Percentiles rank a stretch among this genome's conserved stretches.
These are phyloP conservation scores for Aegle marmelos DNA, from an alignment of 345 rosid genomes.

Conservation along the genomic window DNA sequence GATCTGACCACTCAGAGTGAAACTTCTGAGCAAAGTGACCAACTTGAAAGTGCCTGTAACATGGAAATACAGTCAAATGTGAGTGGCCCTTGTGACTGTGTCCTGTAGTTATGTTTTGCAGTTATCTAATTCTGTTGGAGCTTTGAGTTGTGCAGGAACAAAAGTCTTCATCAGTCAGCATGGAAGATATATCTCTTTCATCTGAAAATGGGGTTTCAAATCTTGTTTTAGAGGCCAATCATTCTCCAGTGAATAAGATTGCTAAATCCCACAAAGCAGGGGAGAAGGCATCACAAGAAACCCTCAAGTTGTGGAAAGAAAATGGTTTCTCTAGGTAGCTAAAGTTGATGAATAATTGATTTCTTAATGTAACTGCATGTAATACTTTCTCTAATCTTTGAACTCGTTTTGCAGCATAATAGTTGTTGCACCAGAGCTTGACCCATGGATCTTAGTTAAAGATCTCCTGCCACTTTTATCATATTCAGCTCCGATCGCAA, in stretches of 20 bases:
- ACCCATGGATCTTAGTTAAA: constrained; percentile 64
- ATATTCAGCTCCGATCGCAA: constrained; percentile 85
- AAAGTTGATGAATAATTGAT: constrained; percentile 5
- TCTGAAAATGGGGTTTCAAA: constrained; percentile 36
- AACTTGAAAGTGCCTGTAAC: constrained; percentile 23
- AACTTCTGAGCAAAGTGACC: constrained; percentile 22
- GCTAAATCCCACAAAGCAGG: constrained; percentile 70
- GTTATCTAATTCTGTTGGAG: constrained; percentile 13
- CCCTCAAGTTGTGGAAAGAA: constrained; percentile 61
- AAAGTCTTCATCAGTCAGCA: constrained; percentile 30
- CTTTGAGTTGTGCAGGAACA: constrained; percentile 34
- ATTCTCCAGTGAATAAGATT: constrained; percentile 25
- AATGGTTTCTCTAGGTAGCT: constrained; percentile 86
- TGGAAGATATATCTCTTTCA: constrained; percentile 38
- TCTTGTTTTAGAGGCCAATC: constrained; percentile 23
- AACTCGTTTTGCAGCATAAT: constrained; percentile 55
- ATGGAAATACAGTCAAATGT: constrained; percentile 41
- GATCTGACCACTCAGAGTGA: constrained; percentile 46
- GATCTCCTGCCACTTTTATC: constrained; percentile 73
- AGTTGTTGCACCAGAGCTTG: constrained; percentile 82
- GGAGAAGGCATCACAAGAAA: constrained; percentile 63
- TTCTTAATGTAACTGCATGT: background rate
- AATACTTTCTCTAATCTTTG: background rate
- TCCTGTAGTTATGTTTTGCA: background rate
- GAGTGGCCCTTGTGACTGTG: constrained; percentile 20